Conservation (phyloP, 306 rosid species). For the Corylus avellana region DNA sequence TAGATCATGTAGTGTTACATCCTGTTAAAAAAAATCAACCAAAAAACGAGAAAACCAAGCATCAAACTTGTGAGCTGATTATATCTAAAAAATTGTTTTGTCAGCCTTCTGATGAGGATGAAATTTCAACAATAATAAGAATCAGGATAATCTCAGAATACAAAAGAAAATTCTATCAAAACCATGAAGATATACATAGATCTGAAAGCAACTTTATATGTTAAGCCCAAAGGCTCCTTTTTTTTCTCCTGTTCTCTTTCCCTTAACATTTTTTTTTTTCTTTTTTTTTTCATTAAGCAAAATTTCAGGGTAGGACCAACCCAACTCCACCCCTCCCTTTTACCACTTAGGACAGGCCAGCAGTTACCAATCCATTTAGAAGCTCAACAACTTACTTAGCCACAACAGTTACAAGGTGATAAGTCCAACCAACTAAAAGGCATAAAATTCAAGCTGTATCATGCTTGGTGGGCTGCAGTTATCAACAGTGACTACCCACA, state of each 20-base stretch:
- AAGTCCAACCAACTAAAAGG: neutral
- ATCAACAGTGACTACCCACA: slow-evolving; percentile 1
- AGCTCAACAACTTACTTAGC: neutral
- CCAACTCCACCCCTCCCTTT: neutral
- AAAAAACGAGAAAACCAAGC: slow-evolving; percentile 6
- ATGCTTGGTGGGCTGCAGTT: neutral
- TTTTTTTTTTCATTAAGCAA: neutral
- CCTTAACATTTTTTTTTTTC: neutral
- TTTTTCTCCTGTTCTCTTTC: neutral
- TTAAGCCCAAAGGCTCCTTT: neutral
- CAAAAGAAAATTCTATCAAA: neutral
- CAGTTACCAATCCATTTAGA: neutral
- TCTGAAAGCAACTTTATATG: neutral
- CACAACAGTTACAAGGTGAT: neutral
- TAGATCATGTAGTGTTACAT: slow-evolving; percentile 87
- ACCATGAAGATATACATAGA: neutral
- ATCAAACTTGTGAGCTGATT: slow-evolving; percentile 19
- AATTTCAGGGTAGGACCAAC: neutral
- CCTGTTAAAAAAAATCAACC: slow-evolving; percentile 40
- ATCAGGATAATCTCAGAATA: neutral
- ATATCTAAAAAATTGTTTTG: slow-evolving; percentile 5
- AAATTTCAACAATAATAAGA: slow-evolving; percentile 15
- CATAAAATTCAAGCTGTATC: neutral
- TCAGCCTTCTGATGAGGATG: slow-evolving; percentile 4
- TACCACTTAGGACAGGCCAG: neutral